Conservation (phyloP, 1,139 yeast species). For the Magnusiomyces tetraspermus region DNA sequence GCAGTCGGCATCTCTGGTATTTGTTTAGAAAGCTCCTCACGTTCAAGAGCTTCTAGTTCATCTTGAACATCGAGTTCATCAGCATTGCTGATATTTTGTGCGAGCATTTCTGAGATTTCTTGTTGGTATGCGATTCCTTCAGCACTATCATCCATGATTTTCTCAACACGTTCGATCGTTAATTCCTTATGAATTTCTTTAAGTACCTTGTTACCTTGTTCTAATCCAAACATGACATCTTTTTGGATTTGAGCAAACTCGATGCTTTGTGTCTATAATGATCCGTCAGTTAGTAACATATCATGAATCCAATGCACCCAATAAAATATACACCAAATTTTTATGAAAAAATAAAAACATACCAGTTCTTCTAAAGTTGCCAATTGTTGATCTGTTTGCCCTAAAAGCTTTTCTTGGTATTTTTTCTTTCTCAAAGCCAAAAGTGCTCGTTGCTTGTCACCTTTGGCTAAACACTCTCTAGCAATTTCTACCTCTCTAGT, state of each 20-base stretch:
- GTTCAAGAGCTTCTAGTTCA: constrained; percentile 46
- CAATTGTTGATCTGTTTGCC: constrained; percentile 66
- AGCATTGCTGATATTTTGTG: constrained; percentile 39
- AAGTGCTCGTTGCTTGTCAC: constrained; percentile 53
- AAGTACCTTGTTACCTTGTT: constrained; percentile 70
- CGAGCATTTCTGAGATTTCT: constrained; percentile 41
- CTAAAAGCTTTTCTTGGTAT: constrained; percentile 63
- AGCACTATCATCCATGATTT: constrained; percentile 71
- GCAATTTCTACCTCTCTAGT: constrained; percentile 53
- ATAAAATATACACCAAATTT: neutral
- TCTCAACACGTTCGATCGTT: constrained; percentile 70
- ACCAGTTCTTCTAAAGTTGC: constrained; percentile 52
- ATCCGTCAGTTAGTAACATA: constrained; percentile 1
- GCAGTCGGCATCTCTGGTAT: constrained; percentile 16
- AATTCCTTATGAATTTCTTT: constrained; percentile 67
- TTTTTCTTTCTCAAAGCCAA: constrained; percentile 67
- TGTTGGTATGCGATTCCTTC: constrained; percentile 75
- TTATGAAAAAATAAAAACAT: neutral
- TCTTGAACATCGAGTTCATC: constrained; percentile 62
- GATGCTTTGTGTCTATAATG: constrained; percentile 38
- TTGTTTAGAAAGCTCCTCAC: constrained; percentile 31
- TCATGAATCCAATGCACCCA: neutral
- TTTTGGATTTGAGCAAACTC: constrained; percentile 85
- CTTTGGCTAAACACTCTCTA: constrained; percentile 43
- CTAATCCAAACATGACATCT: constrained; percentile 70